Evolutionary conservation across 306 rosid species (phyloP), one percentile per base, ranked within the genome.

Genomic region (Potentilla sterilis): DNA sequence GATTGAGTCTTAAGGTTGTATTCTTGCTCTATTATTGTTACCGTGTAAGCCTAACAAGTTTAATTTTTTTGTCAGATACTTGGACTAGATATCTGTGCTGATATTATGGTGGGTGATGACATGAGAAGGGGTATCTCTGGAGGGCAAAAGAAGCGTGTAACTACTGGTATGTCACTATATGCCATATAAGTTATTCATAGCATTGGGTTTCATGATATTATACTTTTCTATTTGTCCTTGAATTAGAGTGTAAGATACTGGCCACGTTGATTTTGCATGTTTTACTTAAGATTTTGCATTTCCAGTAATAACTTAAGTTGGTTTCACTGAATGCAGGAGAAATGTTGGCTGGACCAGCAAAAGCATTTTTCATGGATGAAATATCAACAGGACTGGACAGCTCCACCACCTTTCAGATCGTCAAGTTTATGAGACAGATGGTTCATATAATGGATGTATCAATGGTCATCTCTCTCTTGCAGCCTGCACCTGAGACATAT

Each of bases 81-180:
- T 72, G 98, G 96, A 78, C 58, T 92, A 86, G 98, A 95, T 81
- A 85, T 85, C 49, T 92, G 97, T 81, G 92, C 97, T 64, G 92
- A 92, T 69, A 84, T 87, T 71, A 61, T 87, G 87, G 98, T 92
- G 67, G 98, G 98, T 35, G 90, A 89, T 81, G 92, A 89, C 57
- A 95, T 95, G 98, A 90, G 93, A 78, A 86, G 96, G 67, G 98
- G 98, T 32, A 86, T 95, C 77, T 95, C 98, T 0, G 98, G 98
- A 32, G 97, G 97, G 64, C 97, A 95, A 75, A 92, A 89, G 82
- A 95, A 89, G 78, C 87, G 98, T 77, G 89, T 90, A 37, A 95
- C 98, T 41, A 92, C 91, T 0, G 98, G 98, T 93, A 90, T 52
- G 85, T 9, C 9, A 64, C 40, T 63, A 12, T 32, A 4, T 38